phyloP scores from a whole-genome alignment of 129 eudicot species.

The Lactuca saligna region DNA sequence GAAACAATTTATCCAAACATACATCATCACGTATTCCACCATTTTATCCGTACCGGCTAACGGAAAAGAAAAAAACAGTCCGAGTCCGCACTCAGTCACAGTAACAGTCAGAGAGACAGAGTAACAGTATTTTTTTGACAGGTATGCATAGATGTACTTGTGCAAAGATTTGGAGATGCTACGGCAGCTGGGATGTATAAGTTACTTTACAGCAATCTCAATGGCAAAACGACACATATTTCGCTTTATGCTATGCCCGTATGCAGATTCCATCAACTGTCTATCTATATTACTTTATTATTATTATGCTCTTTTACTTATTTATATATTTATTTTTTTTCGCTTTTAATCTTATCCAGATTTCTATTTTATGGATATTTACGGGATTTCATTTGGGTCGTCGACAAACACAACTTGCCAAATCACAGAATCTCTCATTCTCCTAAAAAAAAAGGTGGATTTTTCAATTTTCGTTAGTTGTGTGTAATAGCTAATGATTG shows the following conservation, averaged over 20 bases:
- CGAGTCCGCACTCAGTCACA: too few relatives aligned
- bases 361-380: conserved; percentile 66
- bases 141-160: conserved; percentile 97
- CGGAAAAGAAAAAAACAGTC: too few relatives aligned
- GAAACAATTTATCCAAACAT: not conserved
- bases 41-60: too few relatives aligned
- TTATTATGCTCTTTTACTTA: not conserved
- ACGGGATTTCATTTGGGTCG: conserved; percentile 80
- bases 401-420: conserved; percentile 72
- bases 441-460: conserved; percentile 25
- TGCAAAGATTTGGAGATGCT: conserved; percentile 96
- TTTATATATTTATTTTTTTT: not conserved
- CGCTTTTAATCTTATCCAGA: conserved; percentile 39
- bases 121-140: conserved; percentile 21
- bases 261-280: conserved; percentile 26
- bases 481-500: conserved; percentile 7
- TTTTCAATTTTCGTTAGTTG: conserved; percentile 24
- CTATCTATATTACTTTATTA: not conserved
- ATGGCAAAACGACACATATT: conserved; percentile 57
- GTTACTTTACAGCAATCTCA: conserved; percentile 57
- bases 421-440: conserved; percentile 35
- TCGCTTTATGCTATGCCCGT: conserved; percentile 88
- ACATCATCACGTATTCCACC: not conserved
- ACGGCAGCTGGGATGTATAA: conserved; percentile 96
- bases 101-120: too few relatives aligned